These are phyloP conservation scores for Cyberlindnera meyerae DNA, from an alignment of 805 yeast species.

Conservation along the genomic window DNA sequence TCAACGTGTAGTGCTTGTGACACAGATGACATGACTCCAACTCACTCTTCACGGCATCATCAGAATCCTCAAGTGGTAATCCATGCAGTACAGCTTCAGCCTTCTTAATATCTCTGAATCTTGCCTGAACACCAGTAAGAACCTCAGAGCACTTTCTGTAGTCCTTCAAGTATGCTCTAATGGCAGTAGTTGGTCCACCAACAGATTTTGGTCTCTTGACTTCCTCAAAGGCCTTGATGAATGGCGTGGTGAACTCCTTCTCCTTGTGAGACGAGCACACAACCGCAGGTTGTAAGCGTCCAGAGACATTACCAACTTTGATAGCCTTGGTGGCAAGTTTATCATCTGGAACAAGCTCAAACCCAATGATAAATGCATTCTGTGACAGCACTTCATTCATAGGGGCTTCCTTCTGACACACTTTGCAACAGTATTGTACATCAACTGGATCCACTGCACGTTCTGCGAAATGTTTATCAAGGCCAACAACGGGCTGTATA, in stretches of 20 bases:
- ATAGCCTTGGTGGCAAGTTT: conserved; percentile 21
- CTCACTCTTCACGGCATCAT: neutral
- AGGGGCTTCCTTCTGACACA: conserved; percentile 41
- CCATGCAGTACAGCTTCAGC: too few species aligned
- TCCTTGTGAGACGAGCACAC: conserved; percentile 34
- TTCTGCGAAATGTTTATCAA: conserved; percentile 25
- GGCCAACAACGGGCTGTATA: conserved; percentile 45
- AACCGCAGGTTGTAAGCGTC: conserved; percentile 40
- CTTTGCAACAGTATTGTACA: conserved; percentile 48
- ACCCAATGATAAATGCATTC: conserved; percentile 47
- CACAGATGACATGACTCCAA: conserved; percentile 1
- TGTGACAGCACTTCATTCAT: conserved; percentile 36
- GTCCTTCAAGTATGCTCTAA: conserved; percentile 20
- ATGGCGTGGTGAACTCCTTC: neutral
- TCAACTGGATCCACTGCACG: conserved; percentile 29
- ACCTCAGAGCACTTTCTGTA: conserved; percentile 14
- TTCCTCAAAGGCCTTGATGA: conserved; percentile 26
- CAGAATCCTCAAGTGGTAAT: too few species aligned
- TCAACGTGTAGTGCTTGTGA: conserved; percentile 11
- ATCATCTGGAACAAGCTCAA: conserved; percentile 27
- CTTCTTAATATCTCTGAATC: conserved; percentile 34
- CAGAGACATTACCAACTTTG: conserved; percentile 23
- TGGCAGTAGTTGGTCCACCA: conserved; percentile 10
- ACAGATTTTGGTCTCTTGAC: conserved; percentile 16
- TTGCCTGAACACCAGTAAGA: conserved; percentile 32